phyloP scores from a whole-genome alignment of 73 alveolate species.

The Strombidium stylifer region DNA sequence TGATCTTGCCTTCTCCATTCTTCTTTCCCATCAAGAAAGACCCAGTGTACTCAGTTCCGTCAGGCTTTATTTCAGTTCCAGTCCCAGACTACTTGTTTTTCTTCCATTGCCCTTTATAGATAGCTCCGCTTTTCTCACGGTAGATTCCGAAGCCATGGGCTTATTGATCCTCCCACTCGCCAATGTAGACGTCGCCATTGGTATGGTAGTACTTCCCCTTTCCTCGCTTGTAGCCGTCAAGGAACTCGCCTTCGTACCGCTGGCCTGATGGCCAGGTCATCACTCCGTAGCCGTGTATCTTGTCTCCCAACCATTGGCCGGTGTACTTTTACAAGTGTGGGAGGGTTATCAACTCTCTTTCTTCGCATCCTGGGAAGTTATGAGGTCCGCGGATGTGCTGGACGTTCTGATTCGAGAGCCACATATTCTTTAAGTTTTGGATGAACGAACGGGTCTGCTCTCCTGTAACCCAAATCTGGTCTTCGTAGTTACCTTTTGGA shows the following conservation, averaged over 20 bases:
- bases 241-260: slow-evolving; percentile 47
- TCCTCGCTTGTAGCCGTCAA: slow-evolving; percentile 39
- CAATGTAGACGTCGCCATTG: slow-evolving; percentile 53
- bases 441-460: no score
- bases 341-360: no score
- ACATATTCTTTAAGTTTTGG: no score
- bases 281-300: slow-evolving; percentile 31
- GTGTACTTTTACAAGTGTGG: no score
- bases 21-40: slow-evolving; percentile 63
- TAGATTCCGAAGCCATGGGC: slow-evolving; percentile 48
- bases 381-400: no score
- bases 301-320: background rate
- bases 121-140: slow-evolving; percentile 39
- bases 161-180: slow-evolving; percentile 43
- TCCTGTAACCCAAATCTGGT: no score
- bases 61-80: slow-evolving; percentile 78
- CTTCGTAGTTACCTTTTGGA: no score
- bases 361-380: no score
- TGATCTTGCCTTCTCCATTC: slow-evolving; percentile 65
- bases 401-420: no score
- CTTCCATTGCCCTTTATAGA: slow-evolving; percentile 45
- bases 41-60: slow-evolving; percentile 82
- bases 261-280: slow-evolving; percentile 33
- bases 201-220: slow-evolving; percentile 34
- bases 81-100: slow-evolving; percentile 75